A percentile compares a stretch with the other conserved stretches of the same genome.
phyloP scores from a whole-genome alignment of 305 asterid genomes.

The Withania somnifera region DNA sequence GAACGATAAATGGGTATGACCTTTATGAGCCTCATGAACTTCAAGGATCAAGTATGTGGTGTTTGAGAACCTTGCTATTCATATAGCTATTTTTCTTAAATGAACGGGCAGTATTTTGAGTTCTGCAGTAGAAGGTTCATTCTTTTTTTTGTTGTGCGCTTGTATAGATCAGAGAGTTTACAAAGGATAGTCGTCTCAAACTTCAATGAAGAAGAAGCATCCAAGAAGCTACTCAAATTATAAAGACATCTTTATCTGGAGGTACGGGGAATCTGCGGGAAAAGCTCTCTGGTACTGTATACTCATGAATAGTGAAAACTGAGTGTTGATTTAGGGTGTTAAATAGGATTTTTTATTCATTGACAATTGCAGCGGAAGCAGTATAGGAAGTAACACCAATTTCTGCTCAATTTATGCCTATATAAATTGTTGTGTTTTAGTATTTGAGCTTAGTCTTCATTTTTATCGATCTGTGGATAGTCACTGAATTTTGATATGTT shows the following conservation, averaged over 20 bases:
- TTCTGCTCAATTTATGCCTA: conserved; percentile 39
- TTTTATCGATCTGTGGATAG: neutral
- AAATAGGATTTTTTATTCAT: neutral
- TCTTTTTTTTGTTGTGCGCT: neutral
- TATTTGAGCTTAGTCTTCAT: neutral
- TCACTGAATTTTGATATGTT: neutral
- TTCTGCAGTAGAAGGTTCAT: neutral
- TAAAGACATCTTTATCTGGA: conserved; percentile 43
- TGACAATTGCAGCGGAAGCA: conserved; percentile 2
- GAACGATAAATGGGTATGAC: conserved; percentile 90
- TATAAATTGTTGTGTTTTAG: neutral
- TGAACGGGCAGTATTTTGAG: neutral
- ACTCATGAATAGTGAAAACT: conserved; percentile 9
- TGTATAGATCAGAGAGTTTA: conserved; percentile 44
- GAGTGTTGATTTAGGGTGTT: neutral
- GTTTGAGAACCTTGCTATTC: neutral
- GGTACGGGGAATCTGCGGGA: conserved; percentile 20
- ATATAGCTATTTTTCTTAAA: neutral
- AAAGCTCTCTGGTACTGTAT: conserved; percentile 2
- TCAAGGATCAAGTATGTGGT: conserved; percentile 45
- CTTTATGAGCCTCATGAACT: conserved; percentile 43
- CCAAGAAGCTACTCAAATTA: conserved; percentile 40
- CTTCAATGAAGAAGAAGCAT: conserved; percentile 52
- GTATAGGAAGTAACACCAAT: conserved; percentile 29
- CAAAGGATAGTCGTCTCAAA: conserved; percentile 74